Evolutionary conservation across 2,329 filamentous ascomycete genomes (phyloP), one percentile per base, ranked within the genome.

Genomic region (Aureobasidium sp.): DNA sequence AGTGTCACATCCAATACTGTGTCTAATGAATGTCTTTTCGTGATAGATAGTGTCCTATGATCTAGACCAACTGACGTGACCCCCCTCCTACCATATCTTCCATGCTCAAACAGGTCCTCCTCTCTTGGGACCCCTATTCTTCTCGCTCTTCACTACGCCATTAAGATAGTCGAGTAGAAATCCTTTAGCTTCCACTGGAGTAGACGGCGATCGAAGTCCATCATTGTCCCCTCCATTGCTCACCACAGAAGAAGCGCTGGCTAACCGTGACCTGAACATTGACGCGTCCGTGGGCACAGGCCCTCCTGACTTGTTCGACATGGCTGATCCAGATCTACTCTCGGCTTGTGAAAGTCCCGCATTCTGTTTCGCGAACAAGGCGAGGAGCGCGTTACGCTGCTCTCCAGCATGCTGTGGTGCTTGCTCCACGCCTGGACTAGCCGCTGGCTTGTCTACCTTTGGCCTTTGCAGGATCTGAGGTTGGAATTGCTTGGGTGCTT

Each of bases 121-220:
- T 31, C 60, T 42, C 60, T 56, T 62, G 6, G 51, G 27, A 34
- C 41, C 60, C 51, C 44, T 62, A 42, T 65, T 62, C 58, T 65
- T 64, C 55, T 55, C 64, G 8, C 51, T 63, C 56, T 62, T 62
- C 17, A 73, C 71, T 4, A 74, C 71, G 1, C 71, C 71, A 64
- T 74, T 72, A 22, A 74, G 63, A 61, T 71, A 74, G 39, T 67
- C 70, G 64, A 73, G 63, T 65, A 74, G 64, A 47, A 74, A 71
- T 41, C 69, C 71, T 64, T 72, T 73, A 11, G 68, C 67, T 63
- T 74, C 70, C 17, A 68, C 68, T 8, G 70, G 69, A 34, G 70
- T 70, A 12, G 52, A 51, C 29, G 64, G 61, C 61, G 64, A 45
- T 27, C 64, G 69, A 15, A 49, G 58, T 8, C 58, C 48, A 47